Evolutionary conservation across 1,284 basidiomycete genomes (phyloP), one percentile per base, ranked within the genome.

Genomic region (Sanghuangporus baumii): DNA sequence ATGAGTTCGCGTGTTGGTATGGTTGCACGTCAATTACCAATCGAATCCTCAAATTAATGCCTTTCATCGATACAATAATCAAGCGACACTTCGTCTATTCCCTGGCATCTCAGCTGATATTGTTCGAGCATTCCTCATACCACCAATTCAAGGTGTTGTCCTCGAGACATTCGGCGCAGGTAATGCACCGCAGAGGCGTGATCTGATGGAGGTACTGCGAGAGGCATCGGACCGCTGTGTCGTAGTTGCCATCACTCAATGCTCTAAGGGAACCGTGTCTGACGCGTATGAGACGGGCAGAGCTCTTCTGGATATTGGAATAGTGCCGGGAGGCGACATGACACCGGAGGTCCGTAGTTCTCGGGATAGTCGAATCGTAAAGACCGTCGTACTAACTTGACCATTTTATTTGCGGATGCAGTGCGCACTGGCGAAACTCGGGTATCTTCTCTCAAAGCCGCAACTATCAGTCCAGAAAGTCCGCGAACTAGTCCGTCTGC

Each of bases 81-180:
- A 31, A 91, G 90, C 87, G 6, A 88, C 86, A 11, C 75, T 94
- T 31, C 87, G 92, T 12, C 78, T 97, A 8, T 96, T 96, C 69
- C 94, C 94, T 2, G 94, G 94, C 23, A 92, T 96, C 65, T 86
- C 87, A 14, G 80, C 82, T 0, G 78, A 82, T 3, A 89, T 88
- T 11, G 78, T 93, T 57, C 83, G 79, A 16, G 88, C 89, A 1
- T 93, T 94, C 70, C 80, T 92, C 26, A 79, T 79, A 60, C 84
- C 87, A 6, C 86, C 89, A 1, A 84, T 88, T 11, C 82, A 81
- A 57, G 92, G 93, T 8, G 87, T 95, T 1, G 87, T 97, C 11
- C 79, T 97, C 4, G 92, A 96, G 73, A 93, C 90, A 1, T 97
- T 92, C 73, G 94, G 94, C 6, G 88, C 94, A 0, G 94, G 94